Conservation (phyloP, 768 basidiomycete species). For the Podaxis sp. region DNA sequence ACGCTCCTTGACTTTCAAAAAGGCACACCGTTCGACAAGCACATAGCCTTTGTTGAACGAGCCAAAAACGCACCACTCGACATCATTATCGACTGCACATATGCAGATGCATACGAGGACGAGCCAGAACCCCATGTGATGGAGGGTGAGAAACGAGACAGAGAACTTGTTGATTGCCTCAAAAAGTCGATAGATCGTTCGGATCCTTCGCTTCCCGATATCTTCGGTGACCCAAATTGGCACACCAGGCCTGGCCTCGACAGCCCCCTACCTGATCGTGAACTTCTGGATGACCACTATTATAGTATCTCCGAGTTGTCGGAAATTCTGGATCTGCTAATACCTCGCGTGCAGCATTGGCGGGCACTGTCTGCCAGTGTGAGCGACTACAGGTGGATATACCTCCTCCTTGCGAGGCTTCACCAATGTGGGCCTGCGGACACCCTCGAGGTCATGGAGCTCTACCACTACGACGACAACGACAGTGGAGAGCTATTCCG, state of each 20-base stretch:
- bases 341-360: constrained; percentile 58
- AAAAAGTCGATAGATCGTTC: constrained; percentile 13
- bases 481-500: constrained; percentile 36
- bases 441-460: constrained; percentile 49
- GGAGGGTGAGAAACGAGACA: constrained; percentile 21
- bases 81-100: constrained; percentile 48
- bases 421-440: constrained; percentile 48
- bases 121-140: constrained; percentile 22
- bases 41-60: constrained; percentile 48
- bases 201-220: constrained; percentile 2
- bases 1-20: constrained; percentile 42
- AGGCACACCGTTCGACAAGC: constrained; percentile 43
- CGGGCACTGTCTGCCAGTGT: constrained; percentile 47
- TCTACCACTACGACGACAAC: constrained; percentile 57
- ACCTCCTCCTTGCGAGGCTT: constrained; percentile 40
- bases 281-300: constrained; percentile 19
- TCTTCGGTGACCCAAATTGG: constrained; percentile 10
- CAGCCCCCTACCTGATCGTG: constrained; percentile 9
- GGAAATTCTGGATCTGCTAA: constrained; percentile 41
- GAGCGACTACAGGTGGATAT: constrained; percentile 47
- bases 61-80: constrained; percentile 54
- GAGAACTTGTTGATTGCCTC: constrained; percentile 17
- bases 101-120: constrained; percentile 28
- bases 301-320: constrained; percentile 33
- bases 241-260: constrained; percentile 9